Evolutionary conservation across 345 rosid species (phyloP).

Genomic region (Boechera divaricarpa): DNA sequence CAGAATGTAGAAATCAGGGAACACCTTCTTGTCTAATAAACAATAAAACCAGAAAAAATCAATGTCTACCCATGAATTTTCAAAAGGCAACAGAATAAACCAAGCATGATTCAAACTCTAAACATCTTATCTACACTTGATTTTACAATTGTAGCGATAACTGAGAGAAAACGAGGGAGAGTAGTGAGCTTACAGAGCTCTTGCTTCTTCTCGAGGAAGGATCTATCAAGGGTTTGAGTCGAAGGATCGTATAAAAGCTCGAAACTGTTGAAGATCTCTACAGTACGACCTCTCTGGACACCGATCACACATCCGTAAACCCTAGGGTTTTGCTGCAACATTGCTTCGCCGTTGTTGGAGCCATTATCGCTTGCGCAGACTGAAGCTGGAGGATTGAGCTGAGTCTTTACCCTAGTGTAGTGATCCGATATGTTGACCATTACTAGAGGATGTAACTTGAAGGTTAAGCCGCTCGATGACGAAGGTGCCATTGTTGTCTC

Average conservation of each 20-base stretch:
- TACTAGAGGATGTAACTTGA: conserved; percentile 95
- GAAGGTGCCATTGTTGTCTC: conserved; percentile 73
- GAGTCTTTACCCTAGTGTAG: conserved; percentile 87
- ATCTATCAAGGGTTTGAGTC: conserved; percentile 73
- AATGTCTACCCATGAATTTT: neutral
- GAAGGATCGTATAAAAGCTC: conserved; percentile 84
- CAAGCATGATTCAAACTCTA: neutral
- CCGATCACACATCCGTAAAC: conserved; percentile 97
- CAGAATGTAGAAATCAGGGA: conserved; percentile 80
- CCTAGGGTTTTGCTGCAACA: conserved; percentile 53
- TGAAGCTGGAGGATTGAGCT: conserved; percentile 59
- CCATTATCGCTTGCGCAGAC: conserved; percentile 37
- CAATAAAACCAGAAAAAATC: conserved; percentile 11
- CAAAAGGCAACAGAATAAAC: neutral
- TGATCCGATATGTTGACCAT: conserved; percentile 95
- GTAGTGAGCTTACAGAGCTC: conserved; percentile 71
- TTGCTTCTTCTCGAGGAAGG: conserved; percentile 95
- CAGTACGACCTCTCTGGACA: conserved; percentile 88
- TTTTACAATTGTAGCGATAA: neutral
- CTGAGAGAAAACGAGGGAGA: neutral
- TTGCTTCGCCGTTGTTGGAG: conserved; percentile 47
- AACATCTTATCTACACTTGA: neutral
- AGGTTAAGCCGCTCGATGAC: conserved; percentile 94
- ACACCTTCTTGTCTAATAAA: conserved; percentile 66
- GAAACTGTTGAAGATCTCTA: conserved; percentile 97